A percentile compares a stretch with the other conserved stretches of the same genome.
Conservation (phyloP, 2,329 filamentous ascomycete genomes). For the Colletotrichum cordylinicola region DNA sequence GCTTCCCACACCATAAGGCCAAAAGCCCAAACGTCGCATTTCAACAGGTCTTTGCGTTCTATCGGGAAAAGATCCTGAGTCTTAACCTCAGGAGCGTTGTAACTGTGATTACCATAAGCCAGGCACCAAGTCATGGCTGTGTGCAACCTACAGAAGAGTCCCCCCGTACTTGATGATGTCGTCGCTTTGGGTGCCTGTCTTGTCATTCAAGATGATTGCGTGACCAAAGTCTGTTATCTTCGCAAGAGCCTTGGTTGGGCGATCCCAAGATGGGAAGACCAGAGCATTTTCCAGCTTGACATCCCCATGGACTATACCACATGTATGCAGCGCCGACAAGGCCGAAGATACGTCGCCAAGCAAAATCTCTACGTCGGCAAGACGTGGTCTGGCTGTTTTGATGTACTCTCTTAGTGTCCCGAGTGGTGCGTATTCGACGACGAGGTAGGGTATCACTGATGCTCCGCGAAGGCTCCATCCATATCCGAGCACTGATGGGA, state of each 20-base stretch:
- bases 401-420: background rate
- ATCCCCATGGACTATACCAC: background rate
- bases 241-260: background rate
- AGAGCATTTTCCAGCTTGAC: background rate
- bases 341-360: background rate
- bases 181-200: background rate
- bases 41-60: background rate
- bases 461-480: background rate
- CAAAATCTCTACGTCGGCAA: background rate
- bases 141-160: background rate
- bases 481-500: background rate
- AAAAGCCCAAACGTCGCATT: background rate
- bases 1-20: background rate
- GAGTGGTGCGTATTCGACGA: background rate
- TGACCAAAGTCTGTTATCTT: background rate
- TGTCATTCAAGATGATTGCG: background rate
- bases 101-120: background rate
- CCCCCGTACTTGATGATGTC: background rate
- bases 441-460: background rate
- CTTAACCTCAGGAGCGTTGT: background rate
- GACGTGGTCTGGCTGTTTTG: background rate
- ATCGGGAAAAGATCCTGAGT: background rate
- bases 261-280: background rate
- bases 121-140: fast-evolving
- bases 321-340: background rate